Evolutionary conservation across 2,329 filamentous ascomycete genomes (phyloP).

Genomic region (Trichoderma oligosporum): DNA sequence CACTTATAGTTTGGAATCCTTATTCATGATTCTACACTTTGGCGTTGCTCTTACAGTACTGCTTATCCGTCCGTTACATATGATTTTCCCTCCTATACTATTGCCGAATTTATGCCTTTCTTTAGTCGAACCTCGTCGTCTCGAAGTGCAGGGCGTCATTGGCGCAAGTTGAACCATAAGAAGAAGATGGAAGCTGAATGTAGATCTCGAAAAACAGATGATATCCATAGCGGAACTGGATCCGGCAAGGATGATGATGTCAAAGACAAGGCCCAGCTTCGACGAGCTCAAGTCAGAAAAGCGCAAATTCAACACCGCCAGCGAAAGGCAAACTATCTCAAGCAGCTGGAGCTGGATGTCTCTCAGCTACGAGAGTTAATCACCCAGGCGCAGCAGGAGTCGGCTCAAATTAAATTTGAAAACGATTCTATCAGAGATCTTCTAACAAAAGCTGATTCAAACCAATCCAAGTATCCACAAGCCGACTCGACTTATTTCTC

Average conservation of each 20-base stretch:
- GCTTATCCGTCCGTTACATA: too few species aligned
- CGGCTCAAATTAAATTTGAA: conserved; percentile 35
- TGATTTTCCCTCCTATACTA: too few species aligned
- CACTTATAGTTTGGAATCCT: conserved; percentile 18
- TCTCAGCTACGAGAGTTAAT: conserved; percentile 47
- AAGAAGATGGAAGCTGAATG: conserved; percentile 19
- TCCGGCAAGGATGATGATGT: conserved; percentile 21
- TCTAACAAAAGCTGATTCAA: conserved; percentile 29
- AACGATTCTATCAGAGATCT: conserved; percentile 43
- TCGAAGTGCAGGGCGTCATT: neutral
- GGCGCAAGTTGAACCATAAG: conserved; percentile 10
- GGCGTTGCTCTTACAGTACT: neutral
- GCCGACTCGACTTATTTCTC: conserved; percentile 10
- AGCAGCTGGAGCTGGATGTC: conserved; percentile 51
- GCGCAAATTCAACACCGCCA: conserved; percentile 55
- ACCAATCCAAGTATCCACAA: conserved; percentile 16
- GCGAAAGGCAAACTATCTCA: conserved; percentile 54
- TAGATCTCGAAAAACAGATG: neutral
- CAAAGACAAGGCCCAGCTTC: conserved; percentile 42
- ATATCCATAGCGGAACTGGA: neutral
- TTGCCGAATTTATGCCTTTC: conserved; percentile 9
- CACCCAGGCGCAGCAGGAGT: conserved; percentile 39
- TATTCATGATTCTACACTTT: too few species aligned
- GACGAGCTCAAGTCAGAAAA: conserved; percentile 50
- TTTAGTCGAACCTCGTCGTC: conserved; percentile 7